Base-by-base conservation (phyloP, 129 eudicot genomes). In the Erigeron canadensis region DNA sequence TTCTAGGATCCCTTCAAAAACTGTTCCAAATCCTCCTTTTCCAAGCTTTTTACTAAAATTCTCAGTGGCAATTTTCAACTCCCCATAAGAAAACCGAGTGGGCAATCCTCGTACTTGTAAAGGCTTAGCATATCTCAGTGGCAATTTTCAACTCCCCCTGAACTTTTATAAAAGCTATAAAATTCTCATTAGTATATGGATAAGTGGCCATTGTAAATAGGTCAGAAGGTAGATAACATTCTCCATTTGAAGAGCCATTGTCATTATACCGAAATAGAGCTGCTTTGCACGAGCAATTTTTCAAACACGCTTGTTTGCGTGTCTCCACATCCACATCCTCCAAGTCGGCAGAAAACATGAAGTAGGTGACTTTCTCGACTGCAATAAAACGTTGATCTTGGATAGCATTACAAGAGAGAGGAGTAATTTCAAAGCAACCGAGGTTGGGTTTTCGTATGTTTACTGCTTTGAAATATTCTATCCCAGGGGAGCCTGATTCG, bases 21-120 rank as follows among this genome's bases (percentile, higher is more conserved):
- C 87, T 1, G 85, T 80, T 17, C 87, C 87, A 62, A 70, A 86
- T 66, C 87, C 85, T 67, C 85, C 87, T 50, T 80, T 67, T 1
- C 85, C 87, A 22, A 86, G 81, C 73, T 77, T 83, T 43, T 73
- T 74, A 42, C 60, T 56, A 51, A 86, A 86, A 67, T 83, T 71
- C 2, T 77, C 61, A 1, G 84, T n/a, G n/a, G n/a, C n/a, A n/a
- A n/a, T n/a, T n/a, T n/a, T n/a, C n/a, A n/a, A n/a, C n/a, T n/a
- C n/a, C 80, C 62, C 71, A 23, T 45, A 77, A 3, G 80, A 63
- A 74, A 82, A 86, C 65, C 84, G 56, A 4, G 68, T 71, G 2
- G 84, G 82, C 82, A 83, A 65, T 48, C 86, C 82, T 19, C 82
- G 69, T 10, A 80, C 61, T 17, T 39, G 56, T 76, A n/a, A n/a